These are phyloP conservation scores for Fusarium buxicola DNA, from an alignment of 2,329 filamentous ascomycete genomes.

Conservation along the genomic window DNA sequence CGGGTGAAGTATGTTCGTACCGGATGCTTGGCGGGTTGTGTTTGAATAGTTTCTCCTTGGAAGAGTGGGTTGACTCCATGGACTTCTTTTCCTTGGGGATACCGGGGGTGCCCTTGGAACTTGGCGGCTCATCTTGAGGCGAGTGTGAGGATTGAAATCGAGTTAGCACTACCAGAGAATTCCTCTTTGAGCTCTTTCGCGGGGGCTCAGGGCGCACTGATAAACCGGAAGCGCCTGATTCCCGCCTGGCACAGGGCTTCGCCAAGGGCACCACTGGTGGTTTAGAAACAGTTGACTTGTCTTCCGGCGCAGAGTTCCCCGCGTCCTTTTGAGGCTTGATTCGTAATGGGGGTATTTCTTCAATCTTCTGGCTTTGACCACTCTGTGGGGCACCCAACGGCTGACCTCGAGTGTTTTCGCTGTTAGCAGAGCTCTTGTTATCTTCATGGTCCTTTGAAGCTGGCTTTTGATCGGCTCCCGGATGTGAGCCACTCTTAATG, in stretches of 20 bases:
- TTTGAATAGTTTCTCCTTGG: constrained; percentile 27
- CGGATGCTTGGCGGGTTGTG: constrained; percentile 45
- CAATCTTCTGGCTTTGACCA: constrained; percentile 21
- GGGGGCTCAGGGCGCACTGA: constrained; percentile 37
- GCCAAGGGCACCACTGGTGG: constrained; percentile 15
- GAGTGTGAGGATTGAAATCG: constrained; percentile 25
- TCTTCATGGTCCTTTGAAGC: background rate
- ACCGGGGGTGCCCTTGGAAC: constrained; percentile 20
- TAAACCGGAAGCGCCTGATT: constrained; percentile 20
- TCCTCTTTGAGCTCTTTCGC: constrained; percentile 42
- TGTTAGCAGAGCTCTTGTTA: background rate
- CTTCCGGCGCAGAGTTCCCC: constrained; percentile 6
- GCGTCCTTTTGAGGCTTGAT: constrained; percentile 3
- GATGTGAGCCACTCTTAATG: constrained; percentile 29
- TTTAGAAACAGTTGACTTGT: constrained; percentile 26
- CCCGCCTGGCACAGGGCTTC: constrained; percentile 21
- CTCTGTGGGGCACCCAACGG: background rate
- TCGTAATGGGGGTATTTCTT: background rate
- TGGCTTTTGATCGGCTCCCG: background rate
- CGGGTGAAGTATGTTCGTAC: constrained; percentile 44
- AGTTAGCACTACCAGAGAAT: constrained; percentile 28
- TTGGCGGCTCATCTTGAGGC: constrained; percentile 21
- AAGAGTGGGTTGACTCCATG: constrained; percentile 9
- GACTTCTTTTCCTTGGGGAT: constrained; percentile 17
- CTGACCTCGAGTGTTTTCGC: background rate